Conservation (phyloP, 345 rosid species). For the Gossypium raimondii region DNA sequence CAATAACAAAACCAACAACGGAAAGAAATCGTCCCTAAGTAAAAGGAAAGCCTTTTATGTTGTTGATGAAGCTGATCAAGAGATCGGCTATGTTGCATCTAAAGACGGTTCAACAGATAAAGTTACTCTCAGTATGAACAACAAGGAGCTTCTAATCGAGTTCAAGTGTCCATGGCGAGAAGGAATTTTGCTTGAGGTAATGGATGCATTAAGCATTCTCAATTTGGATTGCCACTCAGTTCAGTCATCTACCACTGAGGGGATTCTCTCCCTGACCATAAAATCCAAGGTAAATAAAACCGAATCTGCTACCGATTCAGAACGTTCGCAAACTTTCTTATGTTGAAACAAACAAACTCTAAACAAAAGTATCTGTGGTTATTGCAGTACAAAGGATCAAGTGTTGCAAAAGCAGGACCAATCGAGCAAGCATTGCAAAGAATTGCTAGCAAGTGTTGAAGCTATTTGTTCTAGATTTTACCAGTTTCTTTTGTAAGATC, state of each 20-base stretch:
- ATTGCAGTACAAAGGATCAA: slow-evolving; percentile 59
- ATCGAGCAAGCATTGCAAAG: slow-evolving; percentile 59
- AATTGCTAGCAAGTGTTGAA: slow-evolving; percentile 54
- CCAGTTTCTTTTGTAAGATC: slow-evolving; percentile 25
- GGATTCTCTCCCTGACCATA: slow-evolving; percentile 56
- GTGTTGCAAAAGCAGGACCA: slow-evolving; percentile 36
- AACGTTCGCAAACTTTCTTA: neutral
- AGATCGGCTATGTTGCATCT: slow-evolving; percentile 28
- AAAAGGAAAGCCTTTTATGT: slow-evolving; percentile 59
- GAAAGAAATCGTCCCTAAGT: slow-evolving; percentile 26
- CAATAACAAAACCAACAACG: slow-evolving; percentile 19
- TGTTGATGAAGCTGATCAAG: slow-evolving; percentile 30
- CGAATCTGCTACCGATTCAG: neutral
- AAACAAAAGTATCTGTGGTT: neutral
- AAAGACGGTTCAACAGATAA: slow-evolving; percentile 39
- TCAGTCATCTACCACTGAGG: slow-evolving; percentile 59
- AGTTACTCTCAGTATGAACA: slow-evolving; percentile 37
- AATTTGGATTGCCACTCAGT: slow-evolving; percentile 74
- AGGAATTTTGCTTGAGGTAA: slow-evolving; percentile 68
- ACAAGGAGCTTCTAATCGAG: slow-evolving; percentile 57
- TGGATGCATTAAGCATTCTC: slow-evolving; percentile 60
- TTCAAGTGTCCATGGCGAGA: slow-evolving; percentile 78
- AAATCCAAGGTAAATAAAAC: slow-evolving; percentile 55
- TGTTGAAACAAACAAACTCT: neutral
- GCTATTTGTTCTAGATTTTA: slow-evolving; percentile 11